phyloP scores from a whole-genome alignment of 192 early-diverging fungal genomes.

The Backusella westeae region DNA sequence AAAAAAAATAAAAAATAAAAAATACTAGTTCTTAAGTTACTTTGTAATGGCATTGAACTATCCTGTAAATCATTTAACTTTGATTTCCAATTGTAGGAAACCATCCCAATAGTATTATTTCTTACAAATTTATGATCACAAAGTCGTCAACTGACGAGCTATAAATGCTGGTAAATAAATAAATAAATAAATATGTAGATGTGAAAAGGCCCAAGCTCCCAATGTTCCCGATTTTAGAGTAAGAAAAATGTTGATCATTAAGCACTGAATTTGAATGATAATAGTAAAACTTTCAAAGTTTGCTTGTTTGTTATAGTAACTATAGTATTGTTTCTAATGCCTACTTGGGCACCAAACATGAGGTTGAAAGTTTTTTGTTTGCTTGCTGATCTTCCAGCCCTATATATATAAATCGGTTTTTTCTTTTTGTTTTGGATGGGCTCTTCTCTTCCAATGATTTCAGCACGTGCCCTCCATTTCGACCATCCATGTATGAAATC shows the following conservation, averaged over 20 bases:
- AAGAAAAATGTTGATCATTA: neutral
- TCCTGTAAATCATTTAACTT: neutral
- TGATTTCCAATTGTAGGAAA: neutral
- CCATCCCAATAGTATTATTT: neutral
- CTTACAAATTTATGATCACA: conserved; percentile 6
- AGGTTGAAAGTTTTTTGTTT: neutral
- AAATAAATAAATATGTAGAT: neutral
- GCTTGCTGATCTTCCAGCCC: neutral
- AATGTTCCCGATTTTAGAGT: neutral
- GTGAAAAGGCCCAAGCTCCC: neutral
- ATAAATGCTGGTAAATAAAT: neutral
- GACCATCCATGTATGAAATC: neutral
- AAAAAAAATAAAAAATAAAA: neutral
- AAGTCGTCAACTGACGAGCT: neutral
- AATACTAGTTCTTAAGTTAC: neutral
- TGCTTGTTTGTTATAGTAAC: neutral
- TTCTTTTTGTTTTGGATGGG: neutral
- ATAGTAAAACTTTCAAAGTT: neutral
- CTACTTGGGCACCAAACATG: neutral
- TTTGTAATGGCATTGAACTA: neutral
- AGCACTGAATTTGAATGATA: neutral
- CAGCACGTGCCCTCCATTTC: neutral
- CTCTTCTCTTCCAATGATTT: neutral
- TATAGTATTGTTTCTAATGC: neutral
- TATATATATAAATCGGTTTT: neutral